These are phyloP conservation scores for Saturnispora sanitii DNA, from an alignment of 805 yeast species.

Conservation along the genomic window DNA sequence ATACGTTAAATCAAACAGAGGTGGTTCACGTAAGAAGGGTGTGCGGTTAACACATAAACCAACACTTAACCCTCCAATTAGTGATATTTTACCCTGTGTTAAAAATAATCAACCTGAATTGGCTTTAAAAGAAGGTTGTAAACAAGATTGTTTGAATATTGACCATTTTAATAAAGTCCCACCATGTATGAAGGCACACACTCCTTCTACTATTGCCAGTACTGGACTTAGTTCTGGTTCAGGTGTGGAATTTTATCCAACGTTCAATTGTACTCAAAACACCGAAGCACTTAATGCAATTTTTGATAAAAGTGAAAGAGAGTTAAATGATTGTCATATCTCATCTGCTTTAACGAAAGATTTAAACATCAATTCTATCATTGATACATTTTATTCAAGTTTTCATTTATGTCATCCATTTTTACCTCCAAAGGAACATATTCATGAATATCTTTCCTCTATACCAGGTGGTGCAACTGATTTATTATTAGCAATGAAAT, in stretches of 20 bases:
- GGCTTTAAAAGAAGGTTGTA: constrained; percentile 17
- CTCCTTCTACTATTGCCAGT: too few species aligned
- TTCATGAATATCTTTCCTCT: constrained; percentile 26
- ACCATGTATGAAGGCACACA: constrained; percentile 24
- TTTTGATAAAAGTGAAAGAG: constrained; percentile 18
- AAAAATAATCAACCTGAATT: constrained; percentile 17
- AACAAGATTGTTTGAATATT: constrained; percentile 20
- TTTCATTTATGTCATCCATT: constrained; percentile 40
- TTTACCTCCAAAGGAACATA: constrained; percentile 32
- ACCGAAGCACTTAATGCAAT: constrained; percentile 18
- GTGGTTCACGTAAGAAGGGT: constrained; percentile 45
- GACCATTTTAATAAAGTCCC: constrained; percentile 23
- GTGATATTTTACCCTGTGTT: constrained; percentile 24
- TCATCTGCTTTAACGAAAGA: constrained; percentile 22
- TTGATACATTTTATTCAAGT: constrained; percentile 27
- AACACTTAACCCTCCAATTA: background rate
- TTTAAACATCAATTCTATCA: constrained; percentile 21
- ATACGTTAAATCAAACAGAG: constrained; percentile 43
- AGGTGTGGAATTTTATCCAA: constrained; percentile 22
- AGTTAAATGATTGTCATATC: constrained; percentile 20
- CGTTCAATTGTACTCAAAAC: constrained; percentile 25
- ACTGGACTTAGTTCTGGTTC: background rate
- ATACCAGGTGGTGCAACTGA: constrained; percentile 32
- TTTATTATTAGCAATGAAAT: constrained; percentile 36
- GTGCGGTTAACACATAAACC: constrained; percentile 15